Evolutionary conservation across 192 early-diverging fungal genomes (phyloP).

Genomic region (Powellomyces hirtus): DNA sequence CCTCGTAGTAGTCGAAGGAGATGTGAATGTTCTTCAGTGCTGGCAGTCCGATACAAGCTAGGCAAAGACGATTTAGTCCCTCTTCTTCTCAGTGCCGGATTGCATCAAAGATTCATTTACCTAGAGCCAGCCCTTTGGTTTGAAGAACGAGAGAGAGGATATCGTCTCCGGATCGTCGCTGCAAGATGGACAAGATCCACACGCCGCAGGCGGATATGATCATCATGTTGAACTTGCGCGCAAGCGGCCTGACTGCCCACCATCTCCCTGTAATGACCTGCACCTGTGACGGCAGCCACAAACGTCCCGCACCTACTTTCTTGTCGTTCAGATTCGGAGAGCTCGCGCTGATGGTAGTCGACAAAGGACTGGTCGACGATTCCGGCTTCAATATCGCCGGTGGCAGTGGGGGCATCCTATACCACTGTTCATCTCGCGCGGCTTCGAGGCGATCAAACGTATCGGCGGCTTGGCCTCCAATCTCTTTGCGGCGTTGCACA

Average conservation of each 20-base stretch:
- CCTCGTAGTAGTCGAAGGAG: slow-evolving; percentile 40
- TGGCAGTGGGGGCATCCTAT: too few relatives aligned
- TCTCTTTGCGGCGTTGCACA: not conserved
- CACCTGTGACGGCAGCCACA: slow-evolving; percentile 6
- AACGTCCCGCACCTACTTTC: not conserved
- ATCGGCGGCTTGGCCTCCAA: not conserved
- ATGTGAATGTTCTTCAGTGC: slow-evolving; percentile 40
- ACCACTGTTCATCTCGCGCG: too few relatives aligned
- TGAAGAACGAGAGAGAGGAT: slow-evolving; percentile 23
- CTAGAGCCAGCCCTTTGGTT: slow-evolving; percentile 35
- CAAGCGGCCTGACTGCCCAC: slow-evolving; percentile 30
- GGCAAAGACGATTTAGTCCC: too few relatives aligned
- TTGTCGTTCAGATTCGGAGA: not conserved
- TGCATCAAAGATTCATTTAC: slow-evolving; percentile 3
- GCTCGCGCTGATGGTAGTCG: not conserved
- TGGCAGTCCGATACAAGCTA: slow-evolving; percentile 36
- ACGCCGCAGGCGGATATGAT: slow-evolving; percentile 19
- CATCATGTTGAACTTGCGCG: slow-evolving; percentile 34
- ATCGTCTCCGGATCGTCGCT: slow-evolving; percentile 26
- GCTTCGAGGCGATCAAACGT: not conserved
- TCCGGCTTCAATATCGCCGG: not conserved
- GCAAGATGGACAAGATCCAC: slow-evolving; percentile 25
- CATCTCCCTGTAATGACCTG: slow-evolving; percentile 19
- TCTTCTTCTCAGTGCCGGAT: too few relatives aligned
- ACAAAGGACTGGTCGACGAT: not conserved